Conservation (phyloP, 805 yeast genomes). For the Ogataea thermomethanolica region DNA sequence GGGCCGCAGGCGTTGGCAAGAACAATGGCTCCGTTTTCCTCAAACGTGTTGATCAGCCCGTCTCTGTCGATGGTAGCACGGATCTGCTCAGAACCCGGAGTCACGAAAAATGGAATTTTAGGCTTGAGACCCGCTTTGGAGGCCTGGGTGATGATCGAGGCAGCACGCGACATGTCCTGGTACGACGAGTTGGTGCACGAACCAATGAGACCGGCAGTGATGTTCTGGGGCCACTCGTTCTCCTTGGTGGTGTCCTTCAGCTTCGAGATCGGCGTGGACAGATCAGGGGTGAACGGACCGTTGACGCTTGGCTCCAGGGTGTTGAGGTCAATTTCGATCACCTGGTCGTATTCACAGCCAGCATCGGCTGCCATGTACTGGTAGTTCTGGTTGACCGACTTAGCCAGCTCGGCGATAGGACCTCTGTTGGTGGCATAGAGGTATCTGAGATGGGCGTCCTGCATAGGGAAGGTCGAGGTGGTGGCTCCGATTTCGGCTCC, state of each 20-base stretch:
- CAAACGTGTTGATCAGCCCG: constrained; percentile 84
- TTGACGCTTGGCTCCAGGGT: constrained; percentile 93
- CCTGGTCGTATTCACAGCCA: constrained; percentile 91
- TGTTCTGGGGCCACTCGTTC: constrained; percentile 90
- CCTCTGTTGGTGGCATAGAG: constrained; percentile 83
- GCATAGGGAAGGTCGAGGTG: constrained; percentile 96
- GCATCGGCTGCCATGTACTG: constrained; percentile 79
- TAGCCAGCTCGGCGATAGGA: constrained; percentile 79
- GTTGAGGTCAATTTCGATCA: constrained; percentile 84
- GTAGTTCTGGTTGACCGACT: constrained; percentile 56
- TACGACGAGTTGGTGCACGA: constrained; percentile 98
- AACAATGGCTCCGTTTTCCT: constrained; percentile 89
- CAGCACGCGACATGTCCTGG: constrained; percentile 97
- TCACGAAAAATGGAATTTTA: constrained; percentile 86
- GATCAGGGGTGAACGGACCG: constrained; percentile 98
- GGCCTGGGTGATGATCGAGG: constrained; percentile 88
- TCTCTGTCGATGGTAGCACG: constrained; percentile 98
- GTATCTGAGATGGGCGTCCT: constrained; percentile 83
- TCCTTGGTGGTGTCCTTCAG: constrained; percentile 78
- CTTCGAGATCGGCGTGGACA: constrained; percentile 90
- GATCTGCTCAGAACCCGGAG: constrained; percentile 98
- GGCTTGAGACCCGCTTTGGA: constrained; percentile 87
- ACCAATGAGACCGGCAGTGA: constrained; percentile 94
- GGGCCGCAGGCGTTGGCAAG: constrained; percentile 99
- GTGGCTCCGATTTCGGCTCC: constrained; percentile 99